Evolutionary conservation across 495 filamentous ascomycete genomes (phyloP), one percentile per base, ranked within the genome.

Genomic region (Platismatia glauca): DNA sequence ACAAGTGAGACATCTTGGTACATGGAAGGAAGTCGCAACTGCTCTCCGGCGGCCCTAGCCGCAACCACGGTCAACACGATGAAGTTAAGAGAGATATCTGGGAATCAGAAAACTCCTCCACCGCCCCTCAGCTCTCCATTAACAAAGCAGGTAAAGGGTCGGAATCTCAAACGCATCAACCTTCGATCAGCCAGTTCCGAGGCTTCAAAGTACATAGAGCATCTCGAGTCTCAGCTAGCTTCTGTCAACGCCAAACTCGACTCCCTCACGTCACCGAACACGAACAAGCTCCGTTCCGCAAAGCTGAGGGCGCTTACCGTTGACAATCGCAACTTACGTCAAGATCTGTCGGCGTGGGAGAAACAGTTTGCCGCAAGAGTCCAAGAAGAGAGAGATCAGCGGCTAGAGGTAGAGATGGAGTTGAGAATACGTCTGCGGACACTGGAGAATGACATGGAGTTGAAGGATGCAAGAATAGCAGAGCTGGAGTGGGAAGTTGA

Each of bases 181-280:
- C 34, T 66, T 29, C 61, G 66, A 44, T 65, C 66, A 58, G 50
- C 67, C 13, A 73, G 66, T 59, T 67, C 65, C 44, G 68, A 71
- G 60, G 67, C 70, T 18, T 61, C 72, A 7, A 69, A 72, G 50
- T 81, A 81, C 66, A 80, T 81, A 48, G 79, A 81, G 48, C 77
- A 78, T 63, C 72, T 81, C 9, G 78, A 81, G 60, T 65, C 67
- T 22, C 77, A 81, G 62, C 66, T 79, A 15, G 72, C 72, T 3
- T 75, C 77, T 16, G 57, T 74, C 13, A 68, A 75, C 34, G 71
- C 66, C 0, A 78, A 75, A 65, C 60, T 79, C 16, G 74, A 77
- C 38, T 71, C 68, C 5, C 66, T 72, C 33, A 73, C 68, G 35
- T 71, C 72, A n/a, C 73, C 77, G 4, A 64, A 67, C 2, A 68